Conservation (phyloP, 495 filamentous ascomycete species). For the Hypoxylon lienhwacheense region DNA sequence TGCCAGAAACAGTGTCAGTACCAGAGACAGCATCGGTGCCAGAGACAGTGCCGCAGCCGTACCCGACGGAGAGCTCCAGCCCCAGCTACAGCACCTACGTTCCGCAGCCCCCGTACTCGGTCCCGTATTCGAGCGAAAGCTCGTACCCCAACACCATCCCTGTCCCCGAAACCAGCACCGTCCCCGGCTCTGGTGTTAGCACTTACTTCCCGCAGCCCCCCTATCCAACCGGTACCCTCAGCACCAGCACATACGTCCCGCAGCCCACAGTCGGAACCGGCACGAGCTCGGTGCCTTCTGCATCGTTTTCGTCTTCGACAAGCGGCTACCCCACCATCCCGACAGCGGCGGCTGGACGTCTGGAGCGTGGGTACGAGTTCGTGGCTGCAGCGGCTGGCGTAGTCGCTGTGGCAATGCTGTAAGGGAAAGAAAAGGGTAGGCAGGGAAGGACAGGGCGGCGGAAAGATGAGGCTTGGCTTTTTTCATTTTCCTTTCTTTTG, state of each 20-base stretch:
- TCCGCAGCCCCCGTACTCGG: no score
- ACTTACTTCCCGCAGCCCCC: no score
- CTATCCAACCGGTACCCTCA: slow-evolving; percentile 14
- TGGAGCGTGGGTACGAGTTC: slow-evolving; percentile 20
- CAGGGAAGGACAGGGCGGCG: background rate
- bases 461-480: background rate
- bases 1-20: no score
- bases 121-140: no score
- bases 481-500: no score
- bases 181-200: no score
- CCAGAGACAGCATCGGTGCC: no score
- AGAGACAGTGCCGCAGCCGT: no score
- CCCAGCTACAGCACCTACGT: no score
- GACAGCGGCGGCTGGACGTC: slow-evolving; percentile 25
- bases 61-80: no score
- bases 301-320: slow-evolving; percentile 1
- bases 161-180: no score
- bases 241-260: slow-evolving; percentile 4
- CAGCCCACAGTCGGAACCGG: slow-evolving; percentile 8
- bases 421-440: slow-evolving; percentile 4
- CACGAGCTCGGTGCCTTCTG: slow-evolving; percentile 3
- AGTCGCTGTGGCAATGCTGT: slow-evolving; percentile 18
- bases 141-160: no score
- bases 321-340: slow-evolving; percentile 13
- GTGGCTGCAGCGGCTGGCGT: slow-evolving; percentile 20